These are phyloP conservation scores for Paecilomyces fulvus DNA, from an alignment of 2,329 filamentous ascomycete species.

Conservation along the genomic window DNA sequence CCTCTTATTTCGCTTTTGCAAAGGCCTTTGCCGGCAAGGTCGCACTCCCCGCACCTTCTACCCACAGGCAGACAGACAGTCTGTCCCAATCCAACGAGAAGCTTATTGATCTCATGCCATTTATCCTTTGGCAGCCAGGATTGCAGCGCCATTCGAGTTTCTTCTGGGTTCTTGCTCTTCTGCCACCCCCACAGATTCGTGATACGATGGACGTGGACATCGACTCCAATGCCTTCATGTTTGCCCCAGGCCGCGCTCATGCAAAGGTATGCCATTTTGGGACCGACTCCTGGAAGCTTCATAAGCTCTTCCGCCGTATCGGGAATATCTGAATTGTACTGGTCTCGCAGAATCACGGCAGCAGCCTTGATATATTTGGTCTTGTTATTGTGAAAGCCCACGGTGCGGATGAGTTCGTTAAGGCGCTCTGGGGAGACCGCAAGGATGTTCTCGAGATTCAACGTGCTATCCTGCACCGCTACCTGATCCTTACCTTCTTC, in stretches of 20 bases:
- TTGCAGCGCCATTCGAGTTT: conserved; percentile 67
- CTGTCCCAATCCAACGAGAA: conserved; percentile 84
- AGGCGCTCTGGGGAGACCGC: conserved; percentile 57
- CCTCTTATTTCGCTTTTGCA: conserved; percentile 64
- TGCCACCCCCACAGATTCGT: conserved; percentile 94
- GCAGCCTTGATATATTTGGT: conserved; percentile 72
- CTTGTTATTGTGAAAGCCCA: conserved; percentile 94
- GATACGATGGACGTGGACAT: conserved; percentile 91
- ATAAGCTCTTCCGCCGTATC: conserved; percentile 66
- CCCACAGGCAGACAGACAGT: conserved; percentile 75
- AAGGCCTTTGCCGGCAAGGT: conserved; percentile 64
- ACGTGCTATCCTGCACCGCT: conserved; percentile 31
- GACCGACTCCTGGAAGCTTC: conserved; percentile 75
- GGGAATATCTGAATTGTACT: conserved; percentile 69
- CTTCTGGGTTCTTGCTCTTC: conserved; percentile 70
- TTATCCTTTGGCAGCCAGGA: conserved; percentile 73
- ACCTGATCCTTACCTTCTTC: conserved; percentile 12
- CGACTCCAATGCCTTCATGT: conserved; percentile 75
- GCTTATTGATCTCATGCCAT: conserved; percentile 87
- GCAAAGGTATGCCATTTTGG: conserved; percentile 90
- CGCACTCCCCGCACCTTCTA: conserved; percentile 75
- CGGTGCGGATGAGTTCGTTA: conserved; percentile 70
- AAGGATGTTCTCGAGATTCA: conserved; percentile 72
- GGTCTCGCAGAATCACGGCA: conserved; percentile 63
- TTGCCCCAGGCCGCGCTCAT: conserved; percentile 67